Base-by-base conservation (phyloP, 2,329 filamentous ascomycete genomes). In the Coleophoma eucalyptorum region DNA sequence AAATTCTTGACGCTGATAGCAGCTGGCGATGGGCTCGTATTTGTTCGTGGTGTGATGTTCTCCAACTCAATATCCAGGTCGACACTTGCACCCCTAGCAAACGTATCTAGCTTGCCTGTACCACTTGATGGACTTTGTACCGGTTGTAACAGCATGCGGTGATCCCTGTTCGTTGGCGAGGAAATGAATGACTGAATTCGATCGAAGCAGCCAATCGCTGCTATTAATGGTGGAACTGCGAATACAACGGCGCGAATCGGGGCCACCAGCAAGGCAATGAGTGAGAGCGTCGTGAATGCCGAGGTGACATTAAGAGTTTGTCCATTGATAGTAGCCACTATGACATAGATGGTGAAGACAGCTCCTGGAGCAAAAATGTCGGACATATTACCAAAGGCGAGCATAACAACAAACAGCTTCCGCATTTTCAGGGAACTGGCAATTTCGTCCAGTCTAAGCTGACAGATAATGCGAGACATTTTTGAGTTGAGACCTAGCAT, bases 261-360 rank as follows among this genome's bases (percentile, higher is more conserved):
- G 7, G 63, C 61, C 2, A 65, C 57, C n/a, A 74, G 55, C 1
- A 75, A 58, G 1, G 68, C 54, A 20, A 74, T 67, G 15, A 72
- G 67, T 1, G 72, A 72, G 1, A 74, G 50, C 0, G 68, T 67
- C 0, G 72, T 72, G 45, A 74, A 75, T 15, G 72, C 58, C 51
- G n/a, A 54, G 8, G 56, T 46, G 4, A 53, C 50, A 49, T 56
- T 50, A 7, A 61, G 48, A 32, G 54, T 65, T 40, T 65, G 54
- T 13, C 58, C 62, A 4, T 67, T 65, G n/a, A 51, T 49, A 0
- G 51, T 55, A 1, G 65, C 50, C 5, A 62, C 55, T 3, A 66
- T 61, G 11, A 67, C 64, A 45, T 64, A 72, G 21, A 73, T 54
- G 6, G 63, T 63, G 53, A 74, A 73, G 0, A 70, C 69, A 4